Base-by-base conservation (phyloP, 768 basidiomycete genomes). In the Amanita jacksonii region DNA sequence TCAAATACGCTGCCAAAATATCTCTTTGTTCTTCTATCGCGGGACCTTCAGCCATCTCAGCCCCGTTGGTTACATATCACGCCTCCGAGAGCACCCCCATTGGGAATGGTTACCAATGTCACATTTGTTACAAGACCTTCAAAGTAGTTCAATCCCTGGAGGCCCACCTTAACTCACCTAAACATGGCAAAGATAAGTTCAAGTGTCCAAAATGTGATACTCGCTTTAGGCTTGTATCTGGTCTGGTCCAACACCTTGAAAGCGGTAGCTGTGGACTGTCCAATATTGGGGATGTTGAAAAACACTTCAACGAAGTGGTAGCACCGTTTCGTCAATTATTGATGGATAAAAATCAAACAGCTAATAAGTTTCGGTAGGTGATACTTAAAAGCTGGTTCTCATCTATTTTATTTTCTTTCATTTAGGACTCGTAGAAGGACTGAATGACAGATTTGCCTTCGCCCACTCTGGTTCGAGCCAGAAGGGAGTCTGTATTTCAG, bases 201-300 rank as follows among this genome's bases (percentile, higher is more conserved):
- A 60, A 52, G 43, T 73, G 72, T 46, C 72, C 72, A 24, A 62
- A 58, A 47, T 72, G 71, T 49, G 52, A 54, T 41, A 51, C 23
- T 23, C 50, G 58, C 49, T 67, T 62, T 51, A 58, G 56, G 30
- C 51, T 65, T 22, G 54, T 72, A 19, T 70, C 68, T 7, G 66
- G 58, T 3, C 53, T 73, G 33, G 59, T 67, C 16, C 68, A 69
- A 45, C 71, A 72, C 50, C 58, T 72, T 22, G 70, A 72, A 53
- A 67, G 63, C 45, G 63, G 56, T 15, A 43, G 51, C 3, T 71
- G 70, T 42, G 62, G 64, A 2, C 41, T 69, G 6, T 58, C 64
- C 15, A 54, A 49, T 48, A 59, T 62, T 47, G 38, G 55, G 25
- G 38, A 57, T 37, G 58, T 71, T n/a, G 52, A 58, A 43, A 47